Evolutionary conservation across 2,329 filamentous ascomycete genomes (phyloP).

Genomic region (Elsinoe perseae): DNA sequence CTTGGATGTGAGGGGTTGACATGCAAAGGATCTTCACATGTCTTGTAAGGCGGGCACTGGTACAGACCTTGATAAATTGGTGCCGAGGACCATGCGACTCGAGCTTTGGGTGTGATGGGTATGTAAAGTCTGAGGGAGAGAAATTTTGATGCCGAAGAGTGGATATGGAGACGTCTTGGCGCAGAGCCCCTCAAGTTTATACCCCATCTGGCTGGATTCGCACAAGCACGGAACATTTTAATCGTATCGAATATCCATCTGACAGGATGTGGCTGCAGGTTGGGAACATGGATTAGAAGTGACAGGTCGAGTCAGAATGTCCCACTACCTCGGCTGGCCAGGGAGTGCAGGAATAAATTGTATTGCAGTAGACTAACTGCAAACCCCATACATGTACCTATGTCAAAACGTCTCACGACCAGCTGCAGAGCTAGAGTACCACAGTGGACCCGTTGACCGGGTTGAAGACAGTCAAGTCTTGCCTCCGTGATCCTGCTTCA

Average conservation of each 20-base stretch:
- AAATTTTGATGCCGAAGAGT: slow-evolving; percentile 14
- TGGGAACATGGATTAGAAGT: background rate
- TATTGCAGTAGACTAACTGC: background rate
- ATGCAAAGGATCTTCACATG: slow-evolving; percentile 11
- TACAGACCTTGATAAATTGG: background rate
- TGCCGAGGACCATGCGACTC: background rate
- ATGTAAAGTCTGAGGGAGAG: background rate
- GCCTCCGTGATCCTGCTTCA: too few relatives aligned
- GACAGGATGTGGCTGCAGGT: slow-evolving; percentile 6
- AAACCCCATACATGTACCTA: background rate
- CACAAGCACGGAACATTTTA: background rate
- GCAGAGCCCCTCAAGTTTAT: background rate
- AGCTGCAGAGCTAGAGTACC: background rate
- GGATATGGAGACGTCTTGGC: slow-evolving; percentile 10
- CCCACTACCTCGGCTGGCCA: background rate
- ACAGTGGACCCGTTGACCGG: slow-evolving; percentile 5
- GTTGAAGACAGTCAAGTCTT: too few relatives aligned
- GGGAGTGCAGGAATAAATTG: background rate
- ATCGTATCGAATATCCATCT: background rate
- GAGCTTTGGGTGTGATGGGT: background rate
- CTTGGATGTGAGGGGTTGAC: background rate
- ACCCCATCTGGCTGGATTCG: background rate
- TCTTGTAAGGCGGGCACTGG: background rate
- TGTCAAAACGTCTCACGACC: background rate
- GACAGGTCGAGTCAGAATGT: background rate